Percentiles rank a stretch among this genome's conserved stretches.
phyloP scores from a whole-genome alignment of 2,329 filamentous ascomycete species.

The Claviceps arundinis region DNA sequence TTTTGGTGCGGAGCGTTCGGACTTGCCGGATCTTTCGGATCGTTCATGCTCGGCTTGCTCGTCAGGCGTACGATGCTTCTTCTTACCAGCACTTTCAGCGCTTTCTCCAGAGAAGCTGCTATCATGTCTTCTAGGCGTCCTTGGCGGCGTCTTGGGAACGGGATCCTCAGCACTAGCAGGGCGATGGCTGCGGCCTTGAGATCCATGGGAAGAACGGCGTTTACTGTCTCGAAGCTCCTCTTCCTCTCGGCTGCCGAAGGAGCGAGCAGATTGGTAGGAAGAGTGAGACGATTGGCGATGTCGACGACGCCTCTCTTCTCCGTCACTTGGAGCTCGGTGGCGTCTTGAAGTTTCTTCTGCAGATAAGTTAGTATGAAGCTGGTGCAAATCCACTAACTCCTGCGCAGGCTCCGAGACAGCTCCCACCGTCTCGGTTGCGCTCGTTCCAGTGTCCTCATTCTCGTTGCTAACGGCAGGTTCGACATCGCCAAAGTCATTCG shows the following conservation, averaged over 20 bases:
- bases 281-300: conserved; percentile 18
- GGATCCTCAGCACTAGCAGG: conserved; percentile 24
- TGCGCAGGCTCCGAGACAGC: not conserved
- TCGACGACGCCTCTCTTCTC: conserved; percentile 28
- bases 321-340: conserved; percentile 22
- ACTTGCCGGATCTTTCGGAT: conserved; percentile 13
- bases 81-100: conserved; percentile 19
- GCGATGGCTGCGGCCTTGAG: conserved; percentile 22
- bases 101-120: conserved; percentile 32
- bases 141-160: conserved; percentile 21
- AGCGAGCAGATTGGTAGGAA: conserved; percentile 20
- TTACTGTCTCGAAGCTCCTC: conserved; percentile 18
- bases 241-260: conserved; percentile 19
- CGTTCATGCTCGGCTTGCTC: conserved; percentile 37
- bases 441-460: not conserved
- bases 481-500: not conserved
- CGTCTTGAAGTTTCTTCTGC: conserved; percentile 36
- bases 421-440: not conserved
- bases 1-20: conserved; percentile 6
- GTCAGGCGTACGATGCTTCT: conserved; percentile 28
- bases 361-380: conserved; percentile 42
- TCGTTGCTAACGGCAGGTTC: not conserved
- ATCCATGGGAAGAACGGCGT: conserved; percentile 14
- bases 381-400: conserved; percentile 8
- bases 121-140: conserved; percentile 30